Conservation (phyloP, 2,329 filamentous ascomycete genomes). For the Cercospora zeae-maydis region DNA sequence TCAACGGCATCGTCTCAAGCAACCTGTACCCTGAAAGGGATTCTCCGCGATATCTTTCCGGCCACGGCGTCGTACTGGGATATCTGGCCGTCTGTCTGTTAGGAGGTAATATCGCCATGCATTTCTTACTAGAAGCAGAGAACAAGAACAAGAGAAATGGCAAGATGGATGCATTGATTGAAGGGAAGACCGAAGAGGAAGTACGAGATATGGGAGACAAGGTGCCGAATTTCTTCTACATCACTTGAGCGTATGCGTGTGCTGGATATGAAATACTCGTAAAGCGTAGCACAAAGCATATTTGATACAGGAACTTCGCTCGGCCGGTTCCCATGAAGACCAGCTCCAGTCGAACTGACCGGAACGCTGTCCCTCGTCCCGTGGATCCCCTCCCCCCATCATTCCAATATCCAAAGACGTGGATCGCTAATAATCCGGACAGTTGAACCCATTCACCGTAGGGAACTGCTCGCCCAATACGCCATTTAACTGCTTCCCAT, state of each 20-base stretch:
- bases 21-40: constrained; percentile 66
- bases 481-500: background rate
- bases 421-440: background rate
- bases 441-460: background rate
- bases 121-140: constrained; percentile 60
- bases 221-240: constrained; percentile 15
- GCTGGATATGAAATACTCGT: no score
- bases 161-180: constrained; percentile 52
- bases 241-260: no score
- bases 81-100: constrained; percentile 70
- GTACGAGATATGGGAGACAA: constrained; percentile 16
- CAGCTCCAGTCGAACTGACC: no score
- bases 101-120: constrained; percentile 66
- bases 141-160: constrained; percentile 66
- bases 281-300: no score
- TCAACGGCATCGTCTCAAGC: constrained; percentile 74
- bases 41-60: constrained; percentile 56
- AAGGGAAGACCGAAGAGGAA: constrained; percentile 18
- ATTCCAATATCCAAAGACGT: no score
- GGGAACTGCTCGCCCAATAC: background rate
- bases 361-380: no score
- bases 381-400: no score
- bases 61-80: constrained; percentile 70
- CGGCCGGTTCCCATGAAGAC: no score
- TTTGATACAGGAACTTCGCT: no score